A percentile compares a stretch with the other conserved stretches of the same genome.
Evolutionary conservation across 1,139 yeast species (phyloP).

Genomic region (Taphrina confusa): DNA sequence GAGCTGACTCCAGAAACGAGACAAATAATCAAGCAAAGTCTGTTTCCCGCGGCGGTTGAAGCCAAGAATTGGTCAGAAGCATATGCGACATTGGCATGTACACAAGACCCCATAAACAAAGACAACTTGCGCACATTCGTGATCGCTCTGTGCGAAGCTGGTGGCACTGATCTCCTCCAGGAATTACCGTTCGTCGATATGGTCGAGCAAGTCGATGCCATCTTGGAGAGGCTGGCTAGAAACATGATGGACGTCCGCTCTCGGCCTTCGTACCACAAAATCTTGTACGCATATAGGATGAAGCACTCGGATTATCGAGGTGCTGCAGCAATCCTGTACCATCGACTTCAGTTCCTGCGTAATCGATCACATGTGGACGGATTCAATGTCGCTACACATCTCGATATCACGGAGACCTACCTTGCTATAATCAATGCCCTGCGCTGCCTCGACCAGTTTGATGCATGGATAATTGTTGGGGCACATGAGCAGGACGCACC

Average conservation of each 20-base stretch:
- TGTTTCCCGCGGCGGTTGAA: slow-evolving; percentile 15
- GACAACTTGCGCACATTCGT: slow-evolving; percentile 31
- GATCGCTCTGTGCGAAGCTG: slow-evolving; percentile 29
- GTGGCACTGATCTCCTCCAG: slow-evolving; percentile 12
- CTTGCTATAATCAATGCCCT: slow-evolving; percentile 36
- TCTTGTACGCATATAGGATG: slow-evolving; percentile 35
- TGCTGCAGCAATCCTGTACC: slow-evolving; percentile 34
- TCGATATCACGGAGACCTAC: slow-evolving; percentile 36
- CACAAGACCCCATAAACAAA: not conserved
- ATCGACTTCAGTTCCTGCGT: slow-evolving; percentile 29
- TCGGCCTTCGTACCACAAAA: slow-evolving; percentile 34
- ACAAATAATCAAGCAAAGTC: not conserved
- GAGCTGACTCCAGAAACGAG: not conserved
- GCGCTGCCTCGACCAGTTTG: slow-evolving; percentile 29
- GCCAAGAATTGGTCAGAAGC: slow-evolving; percentile 23
- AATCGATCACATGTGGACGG: slow-evolving; percentile 14
- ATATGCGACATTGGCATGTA: slow-evolving; percentile 1
- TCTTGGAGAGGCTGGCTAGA: slow-evolving; percentile 25
- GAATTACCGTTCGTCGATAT: slow-evolving; percentile 33
- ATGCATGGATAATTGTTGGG: slow-evolving; percentile 36
- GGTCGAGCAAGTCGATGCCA: slow-evolving; percentile 35
- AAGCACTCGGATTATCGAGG: slow-evolving; percentile 34
- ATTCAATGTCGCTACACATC: slow-evolving; percentile 23
- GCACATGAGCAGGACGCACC: slow-evolving; percentile 14
- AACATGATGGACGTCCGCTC: slow-evolving; percentile 35